Conservation (phyloP, 1,284 basidiomycete species). For the Cutaneotrichosporon sp. region DNA sequence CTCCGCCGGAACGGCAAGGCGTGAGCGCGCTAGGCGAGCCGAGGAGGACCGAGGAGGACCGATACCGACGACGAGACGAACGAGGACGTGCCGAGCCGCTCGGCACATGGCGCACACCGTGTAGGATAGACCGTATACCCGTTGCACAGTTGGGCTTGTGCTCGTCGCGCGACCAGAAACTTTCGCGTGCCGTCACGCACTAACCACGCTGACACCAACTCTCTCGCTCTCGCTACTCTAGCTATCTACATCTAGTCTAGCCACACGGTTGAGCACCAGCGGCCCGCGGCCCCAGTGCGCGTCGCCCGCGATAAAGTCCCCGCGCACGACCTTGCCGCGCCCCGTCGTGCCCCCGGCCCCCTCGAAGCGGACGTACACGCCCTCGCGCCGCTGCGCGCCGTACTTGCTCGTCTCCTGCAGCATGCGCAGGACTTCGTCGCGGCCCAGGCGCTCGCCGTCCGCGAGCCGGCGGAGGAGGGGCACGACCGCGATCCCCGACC, state of each 20-base stretch:
- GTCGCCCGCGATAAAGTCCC: constrained; percentile 65
- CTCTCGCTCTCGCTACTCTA: too few species aligned
- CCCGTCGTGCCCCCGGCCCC: constrained; percentile 53
- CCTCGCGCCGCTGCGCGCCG: constrained; percentile 61
- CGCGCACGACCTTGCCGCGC: constrained; percentile 63
- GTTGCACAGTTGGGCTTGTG: constrained; percentile 1
- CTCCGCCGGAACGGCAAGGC: neutral
- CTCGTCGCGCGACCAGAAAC: too few species aligned
- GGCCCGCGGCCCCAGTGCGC: constrained; percentile 63
- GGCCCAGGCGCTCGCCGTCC: constrained; percentile 54
- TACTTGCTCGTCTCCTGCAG: constrained; percentile 58
- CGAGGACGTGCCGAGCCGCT: neutral
- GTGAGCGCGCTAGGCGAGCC: too few species aligned
- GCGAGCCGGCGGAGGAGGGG: constrained; percentile 53
- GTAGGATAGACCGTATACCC: neutral
- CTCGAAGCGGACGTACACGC: constrained; percentile 64
- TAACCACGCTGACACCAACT: too few species aligned
- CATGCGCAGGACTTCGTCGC: constrained; percentile 55
- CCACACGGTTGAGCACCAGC: constrained; percentile 53
- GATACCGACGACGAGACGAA: too few species aligned
- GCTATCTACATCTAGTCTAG: too few species aligned
- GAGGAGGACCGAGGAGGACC: too few species aligned
- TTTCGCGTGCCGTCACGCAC: too few species aligned
- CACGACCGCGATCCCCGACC: constrained; percentile 56
- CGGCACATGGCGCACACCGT: neutral